Evolutionary conservation across 2,329 filamentous ascomycete species (phyloP).

Genomic region (Colletotrichum tropicale): DNA sequence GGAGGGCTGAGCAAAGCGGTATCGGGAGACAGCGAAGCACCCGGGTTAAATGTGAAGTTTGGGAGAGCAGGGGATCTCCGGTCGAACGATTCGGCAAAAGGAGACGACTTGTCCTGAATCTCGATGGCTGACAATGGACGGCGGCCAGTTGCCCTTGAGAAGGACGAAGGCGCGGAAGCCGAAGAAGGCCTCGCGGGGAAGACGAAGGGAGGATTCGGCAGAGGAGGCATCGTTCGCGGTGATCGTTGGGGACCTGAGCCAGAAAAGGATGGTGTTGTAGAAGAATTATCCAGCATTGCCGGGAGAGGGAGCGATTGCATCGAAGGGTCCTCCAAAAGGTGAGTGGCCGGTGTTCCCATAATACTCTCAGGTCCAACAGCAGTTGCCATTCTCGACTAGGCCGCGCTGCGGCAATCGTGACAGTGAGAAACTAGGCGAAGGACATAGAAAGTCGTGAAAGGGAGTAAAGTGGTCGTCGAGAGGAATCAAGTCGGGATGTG

Average conservation of each 20-base stretch:
- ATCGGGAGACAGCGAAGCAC: slow-evolving; percentile 38
- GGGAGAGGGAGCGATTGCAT: slow-evolving; percentile 29
- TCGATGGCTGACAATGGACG: slow-evolving; percentile 61
- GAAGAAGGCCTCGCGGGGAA: slow-evolving; percentile 60
- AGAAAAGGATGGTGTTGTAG: slow-evolving; percentile 25
- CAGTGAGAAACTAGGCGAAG: slow-evolving; percentile 43
- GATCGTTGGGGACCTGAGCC: slow-evolving; percentile 36
- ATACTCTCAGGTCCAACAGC: slow-evolving; percentile 41
- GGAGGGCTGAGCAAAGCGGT: slow-evolving; percentile 57
- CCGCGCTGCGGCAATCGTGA: slow-evolving; percentile 54
- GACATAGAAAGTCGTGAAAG: slow-evolving; percentile 40
- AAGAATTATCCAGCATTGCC: slow-evolving; percentile 30
- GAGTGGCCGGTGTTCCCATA: slow-evolving; percentile 27
- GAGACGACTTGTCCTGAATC: slow-evolving; percentile 35
- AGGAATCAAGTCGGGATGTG: neutral
- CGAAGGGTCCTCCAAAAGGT: slow-evolving; percentile 17
- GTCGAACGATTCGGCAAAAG: slow-evolving; percentile 29
- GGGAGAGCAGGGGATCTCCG: slow-evolving; percentile 49
- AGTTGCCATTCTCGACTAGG: slow-evolving; percentile 47
- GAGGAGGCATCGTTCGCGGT: slow-evolving; percentile 43
- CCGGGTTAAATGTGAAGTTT: slow-evolving; percentile 62
- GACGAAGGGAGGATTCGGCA: slow-evolving; percentile 68
- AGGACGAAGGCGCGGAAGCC: slow-evolving; percentile 50
- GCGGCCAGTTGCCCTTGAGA: slow-evolving; percentile 52
- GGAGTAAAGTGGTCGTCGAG: slow-evolving; percentile 17